Evolutionary conservation across 441 rosid species (phyloP).

Genomic region (Erodium trifolium): DNA sequence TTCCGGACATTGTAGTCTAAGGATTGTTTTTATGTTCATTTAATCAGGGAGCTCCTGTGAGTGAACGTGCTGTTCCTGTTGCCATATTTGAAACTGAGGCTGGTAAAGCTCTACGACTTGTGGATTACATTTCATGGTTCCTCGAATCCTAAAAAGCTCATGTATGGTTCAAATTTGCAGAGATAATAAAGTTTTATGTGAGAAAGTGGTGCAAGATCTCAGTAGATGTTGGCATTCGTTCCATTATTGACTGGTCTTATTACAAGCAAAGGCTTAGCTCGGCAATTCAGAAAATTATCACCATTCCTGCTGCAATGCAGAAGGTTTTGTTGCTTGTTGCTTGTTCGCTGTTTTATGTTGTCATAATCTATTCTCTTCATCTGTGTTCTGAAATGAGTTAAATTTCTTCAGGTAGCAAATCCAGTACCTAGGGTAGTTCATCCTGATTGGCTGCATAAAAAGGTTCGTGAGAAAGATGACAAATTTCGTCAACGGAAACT

Average conservation of each 20-base stretch:
- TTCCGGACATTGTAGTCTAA: slow-evolving; percentile 13
- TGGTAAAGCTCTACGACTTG: slow-evolving; percentile 36
- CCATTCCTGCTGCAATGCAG: slow-evolving; percentile 99
- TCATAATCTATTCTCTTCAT: slow-evolving; percentile 14
- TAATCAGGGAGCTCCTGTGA: slow-evolving; percentile 92
- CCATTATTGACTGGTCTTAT: slow-evolving; percentile 91
- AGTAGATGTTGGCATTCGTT: slow-evolving; percentile 61
- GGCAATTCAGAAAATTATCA: slow-evolving; percentile 85
- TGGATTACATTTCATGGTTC: slow-evolving; percentile 19
- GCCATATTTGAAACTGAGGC: slow-evolving; percentile 88
- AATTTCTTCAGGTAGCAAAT: slow-evolving; percentile 62
- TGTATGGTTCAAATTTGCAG: slow-evolving; percentile 36
- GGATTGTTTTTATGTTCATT: slow-evolving; percentile 23
- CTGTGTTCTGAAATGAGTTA: slow-evolving; percentile 22
- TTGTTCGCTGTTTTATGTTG: slow-evolving; percentile 20
- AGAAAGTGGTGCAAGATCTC: slow-evolving; percentile 94
- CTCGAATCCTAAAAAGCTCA: slow-evolving; percentile 19
- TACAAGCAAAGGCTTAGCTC: slow-evolving; percentile 93
- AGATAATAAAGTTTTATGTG: slow-evolving; percentile 61
- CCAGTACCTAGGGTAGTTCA: slow-evolving; percentile 97
- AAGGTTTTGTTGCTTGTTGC: slow-evolving; percentile 48
- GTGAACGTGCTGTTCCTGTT: slow-evolving; percentile 99
- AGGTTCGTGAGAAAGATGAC: slow-evolving; percentile 91
- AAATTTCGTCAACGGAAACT: slow-evolving; percentile 82
- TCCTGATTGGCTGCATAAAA: slow-evolving; percentile 98